phyloP scores from a whole-genome alignment of 2,329 filamentous ascomycete genomes.

The Colletotrichum scovillei region DNA sequence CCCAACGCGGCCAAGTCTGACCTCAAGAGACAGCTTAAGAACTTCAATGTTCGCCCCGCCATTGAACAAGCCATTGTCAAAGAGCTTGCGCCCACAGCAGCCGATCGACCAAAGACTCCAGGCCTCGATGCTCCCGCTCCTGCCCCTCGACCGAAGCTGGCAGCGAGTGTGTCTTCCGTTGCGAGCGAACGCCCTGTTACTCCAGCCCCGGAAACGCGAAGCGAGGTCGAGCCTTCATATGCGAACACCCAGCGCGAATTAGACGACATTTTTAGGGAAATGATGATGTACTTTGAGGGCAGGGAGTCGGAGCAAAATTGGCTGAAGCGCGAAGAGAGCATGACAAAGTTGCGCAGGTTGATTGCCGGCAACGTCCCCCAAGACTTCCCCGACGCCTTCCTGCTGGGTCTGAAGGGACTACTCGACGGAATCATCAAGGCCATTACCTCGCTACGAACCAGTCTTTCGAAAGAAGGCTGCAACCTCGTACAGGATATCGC shows the following conservation, averaged over 20 bases:
- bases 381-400: conserved; percentile 79
- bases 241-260: conserved; percentile 87
- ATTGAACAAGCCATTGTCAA: conserved; percentile 86
- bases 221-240: conserved; percentile 84
- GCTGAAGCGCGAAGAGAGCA: conserved; percentile 85
- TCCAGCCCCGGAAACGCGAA: conserved; percentile 71
- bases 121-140: conserved; percentile 49
- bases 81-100: conserved; percentile 69
- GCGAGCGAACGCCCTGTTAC: conserved; percentile 66
- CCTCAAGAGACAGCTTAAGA: conserved; percentile 85
- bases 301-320: conserved; percentile 93
- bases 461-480: conserved; percentile 88
- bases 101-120: conserved; percentile 55
- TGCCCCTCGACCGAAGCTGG: conserved; percentile 56
- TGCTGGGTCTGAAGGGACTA: conserved; percentile 76
- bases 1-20: conserved; percentile 88
- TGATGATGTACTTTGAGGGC: conserved; percentile 86
- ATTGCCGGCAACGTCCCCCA: conserved; percentile 85
- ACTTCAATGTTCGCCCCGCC: conserved; percentile 85
- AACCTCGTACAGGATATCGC: conserved; percentile 87
- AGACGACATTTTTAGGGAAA: conserved; percentile 87
- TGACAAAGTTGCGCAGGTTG: conserved; percentile 80
- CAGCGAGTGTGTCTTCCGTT: conserved; percentile 63
- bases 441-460: conserved; percentile 85
- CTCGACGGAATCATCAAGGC: conserved; percentile 92